Evolutionary conservation across 129 eudicot genomes (phyloP), one percentile per base, ranked within the genome.

Genomic region (Tagetes erecta): DNA sequence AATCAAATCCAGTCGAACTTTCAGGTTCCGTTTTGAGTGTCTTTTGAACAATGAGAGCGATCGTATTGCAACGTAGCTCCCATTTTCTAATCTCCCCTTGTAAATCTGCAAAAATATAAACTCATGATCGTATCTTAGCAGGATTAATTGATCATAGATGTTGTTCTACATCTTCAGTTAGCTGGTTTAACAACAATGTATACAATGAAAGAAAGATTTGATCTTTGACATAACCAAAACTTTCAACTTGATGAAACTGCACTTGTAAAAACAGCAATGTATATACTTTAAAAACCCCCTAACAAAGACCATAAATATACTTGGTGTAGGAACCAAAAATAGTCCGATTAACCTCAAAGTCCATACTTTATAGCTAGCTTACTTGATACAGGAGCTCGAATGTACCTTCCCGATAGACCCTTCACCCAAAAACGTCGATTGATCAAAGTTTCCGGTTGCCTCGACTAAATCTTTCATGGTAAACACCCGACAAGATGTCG

Each of bases 21-120:
- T 92, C 49, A 92, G 83, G 71, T 92, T 89, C 45, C 84, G 83
- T 64, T 76, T 79, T 14, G 93, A 82, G 84, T 76, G 82, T 78
- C 83, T 84, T 57, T 84, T 85, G 66, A 72, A 77, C 71, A 92
- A 70, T 5, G 87, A 78, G 50, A 89, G 75, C 42, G 80, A 79
- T 65, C 97, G 78, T 78, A 89, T 81, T 4, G 94, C 86, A 53
- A 89, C 85, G 51, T 56, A 80, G 33, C 82, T 62, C 14, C 94
- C 96, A 40, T 87, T 89, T 72, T 85, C 88, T 82, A 92, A 72
- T 68, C 75, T 92, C 82, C 97, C 97, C 77, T 84, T 92, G 83
- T 92, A 89, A 84, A 92, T 73, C 97, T 92, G 84, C 46, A 57
- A 72, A 59, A 46, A 56, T 46, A 38, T 34, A 72, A n/a, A 67